Base-by-base conservation (phyloP, 176 grass and related monocot species). In the Cenchrus americanus region DNA sequence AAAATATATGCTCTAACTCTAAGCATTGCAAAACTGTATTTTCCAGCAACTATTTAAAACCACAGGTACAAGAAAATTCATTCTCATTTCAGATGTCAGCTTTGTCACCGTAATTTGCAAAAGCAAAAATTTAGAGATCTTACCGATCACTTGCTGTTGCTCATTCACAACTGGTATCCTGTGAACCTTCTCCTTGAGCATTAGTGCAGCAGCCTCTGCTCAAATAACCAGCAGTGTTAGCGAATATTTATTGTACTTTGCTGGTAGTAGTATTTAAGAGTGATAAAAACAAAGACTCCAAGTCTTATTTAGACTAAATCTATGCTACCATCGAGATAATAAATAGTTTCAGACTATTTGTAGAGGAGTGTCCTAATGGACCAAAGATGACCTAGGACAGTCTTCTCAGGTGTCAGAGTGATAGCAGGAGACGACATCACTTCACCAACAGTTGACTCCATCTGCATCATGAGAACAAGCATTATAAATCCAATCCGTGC, bases 371-470 rank as follows among this genome's bases (percentile, higher is more conserved):
- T 30, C 27, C 27, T 13, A 42, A 7, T 6, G 8, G 72, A 37
- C 32, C 34, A 46, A 43, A 72, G 19, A 3, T 82, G 86, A 97
- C 95, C 92, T 61, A 97, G 79, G 34, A 97, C 88, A 27, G 86
- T 94, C 76, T 91, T 94, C 23, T 92, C 80, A 53, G 59, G 82
- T 4, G 90, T 47, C 34, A 97, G 73, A 43, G 92, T 94, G 65
- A 97, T 91, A 18, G 95, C 86, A 81, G 95, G 92, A 14, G 92
- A 89, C 3, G 92, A 93, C 95, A 97, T 97, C 70, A 97, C 70
- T 80, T 94, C 90, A 5, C 71, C 79, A 70, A 94, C 86, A 18
- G 73, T 94, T 14, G 95, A 94, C 40, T 88, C 91, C 74, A 89
- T 50, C 95, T 94, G 66, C 82, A 79, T 77, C 55, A 87, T 37